Base-by-base conservation (phyloP, 2,329 filamentous ascomycete genomes). In the Sphaerulina populicola region DNA sequence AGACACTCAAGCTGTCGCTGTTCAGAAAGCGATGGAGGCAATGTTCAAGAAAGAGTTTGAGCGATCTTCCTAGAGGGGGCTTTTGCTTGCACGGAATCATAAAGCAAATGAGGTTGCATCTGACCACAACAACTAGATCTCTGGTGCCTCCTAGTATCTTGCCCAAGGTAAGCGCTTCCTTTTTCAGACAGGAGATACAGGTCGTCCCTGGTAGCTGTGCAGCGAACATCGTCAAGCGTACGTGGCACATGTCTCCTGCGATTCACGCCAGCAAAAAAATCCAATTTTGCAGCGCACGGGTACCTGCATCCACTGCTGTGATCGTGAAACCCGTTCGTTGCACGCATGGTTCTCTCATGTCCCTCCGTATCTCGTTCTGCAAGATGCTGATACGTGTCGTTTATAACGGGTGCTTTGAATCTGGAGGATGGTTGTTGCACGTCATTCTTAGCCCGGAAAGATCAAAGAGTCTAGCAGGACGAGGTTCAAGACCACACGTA, bases 341-440 rank as follows among this genome's bases (percentile, higher is more conserved):
- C 31, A 35, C 10, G 31, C 18, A n/a, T 40, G 37, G 21, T 39
- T 35, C 27, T 31, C 12, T 21, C 6, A 38, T 31, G 23, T 30
- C 30, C 23, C 18, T 33, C 43, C 50, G 21, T 46, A 12, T 46
- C 14, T 47, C 47, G 8, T 50, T 37, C 41, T 49, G 21, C 33
- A 36, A 41, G 30, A 8, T 31, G 47, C 55, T 57, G 46, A 57
- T 52, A n/a, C 31, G 31, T 35, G 29, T 36, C 18, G 40, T 27
- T 44, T 31, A 51, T 44, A 59, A 55, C 41, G 80, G 80, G 44
- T 78, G 76, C 3, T 76, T 75, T 36, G 70, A 72, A 39, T 82
- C 78, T 14, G 80, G 80, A 27, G 80, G 80, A 43, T 74, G 23
- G 5, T 77, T 55, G 68, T 83, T 31, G 72, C 75, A 44, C 71